Conservation (phyloP, 1,284 basidiomycete genomes). For the Austroboletus niveus region DNA sequence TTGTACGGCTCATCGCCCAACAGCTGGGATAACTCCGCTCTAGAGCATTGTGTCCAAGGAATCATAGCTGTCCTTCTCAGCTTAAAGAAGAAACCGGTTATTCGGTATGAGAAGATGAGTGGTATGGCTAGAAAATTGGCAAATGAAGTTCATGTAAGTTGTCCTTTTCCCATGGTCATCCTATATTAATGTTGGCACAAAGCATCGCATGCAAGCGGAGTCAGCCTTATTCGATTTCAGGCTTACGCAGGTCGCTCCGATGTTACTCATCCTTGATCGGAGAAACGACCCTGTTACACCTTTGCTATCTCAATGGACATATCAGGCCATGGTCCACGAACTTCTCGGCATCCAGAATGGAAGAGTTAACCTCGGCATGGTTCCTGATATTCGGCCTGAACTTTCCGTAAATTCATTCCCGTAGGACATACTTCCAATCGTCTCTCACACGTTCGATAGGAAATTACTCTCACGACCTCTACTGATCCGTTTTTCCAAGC, state of each 20-base stretch:
- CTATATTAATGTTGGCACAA: conserved; percentile 9
- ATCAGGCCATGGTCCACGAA: conserved; percentile 99
- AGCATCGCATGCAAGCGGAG: conserved; percentile 76
- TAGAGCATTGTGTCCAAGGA: conserved; percentile 79
- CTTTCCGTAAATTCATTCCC: conserved; percentile 59
- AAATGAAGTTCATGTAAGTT: conserved; percentile 74
- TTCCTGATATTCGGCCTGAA: conserved; percentile 88
- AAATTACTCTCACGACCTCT: conserved; percentile 90
- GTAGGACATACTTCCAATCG: conserved; percentile 1
- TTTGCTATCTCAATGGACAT: conserved; percentile 98
- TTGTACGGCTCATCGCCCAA: conserved; percentile 69
- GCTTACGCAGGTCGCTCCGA: conserved; percentile 69
- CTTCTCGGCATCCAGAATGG: conserved; percentile 93
- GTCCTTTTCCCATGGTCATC: neutral
- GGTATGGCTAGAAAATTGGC: conserved; percentile 89
- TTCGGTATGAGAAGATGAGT: conserved; percentile 95
- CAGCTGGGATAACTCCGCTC: conserved; percentile 70
- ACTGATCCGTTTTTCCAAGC: conserved; percentile 95
- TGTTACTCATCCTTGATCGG: conserved; percentile 82
- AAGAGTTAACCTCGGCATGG: conserved; percentile 79
- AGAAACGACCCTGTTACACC: conserved; percentile 98
- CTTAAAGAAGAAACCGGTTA: conserved; percentile 92
- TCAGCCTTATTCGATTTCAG: conserved; percentile 76
- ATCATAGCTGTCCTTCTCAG: conserved; percentile 89
- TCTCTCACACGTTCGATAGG: conserved; percentile 47